Evolutionary conservation across 139 green algal species (phyloP), one percentile per base, ranked within the genome.

Genomic region (Edaphochlamys debaryana): DNA sequence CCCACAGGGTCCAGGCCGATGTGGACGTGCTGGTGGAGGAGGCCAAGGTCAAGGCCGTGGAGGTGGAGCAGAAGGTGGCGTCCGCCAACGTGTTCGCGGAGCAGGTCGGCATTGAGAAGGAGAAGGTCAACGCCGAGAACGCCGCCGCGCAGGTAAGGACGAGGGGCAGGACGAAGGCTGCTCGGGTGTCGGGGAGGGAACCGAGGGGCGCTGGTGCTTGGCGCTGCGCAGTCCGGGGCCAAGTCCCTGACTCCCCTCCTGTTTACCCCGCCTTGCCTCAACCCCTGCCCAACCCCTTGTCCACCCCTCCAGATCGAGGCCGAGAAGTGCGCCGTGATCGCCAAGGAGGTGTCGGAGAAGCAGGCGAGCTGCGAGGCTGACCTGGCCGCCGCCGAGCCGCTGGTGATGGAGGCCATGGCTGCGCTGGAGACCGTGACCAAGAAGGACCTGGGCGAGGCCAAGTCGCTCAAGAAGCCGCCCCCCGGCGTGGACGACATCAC

Each of bases 401-500:
- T 97, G 48, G 94, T 98, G 60, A 89, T 78, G 45, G 34, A 85
- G 82, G 95, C 95, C 20, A 92, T 96, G 86, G 94, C 92, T 36
- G 95, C 95, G 8, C 88, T 98, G 81, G 91, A 98, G 89, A 97
- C 95, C 0, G 90, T 98, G 27, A 97, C 96, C 89, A 97, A 97
- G 89, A 98, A 98, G 83, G 91, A 96, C 63, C 60, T 94, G 78
- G 94, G 94, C 60, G 95, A 98, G 91, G 90, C 93, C 56, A 98
- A 98, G 91, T 94, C 91, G 22, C 89, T 98, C 42, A 96, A 96
- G 88, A 97, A 97, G 90, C 95, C 95, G 7, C 95, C 95, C 29
- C 70, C 92, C 38, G 94, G 94, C 30, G 94, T 98, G 74, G 95
- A 98, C 71, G 95, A 98, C 86, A 93, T 98, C 87, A 97, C 94